These are phyloP conservation scores for Ramularia endophylla DNA, from an alignment of 2,329 filamentous ascomycete species.

Conservation along the genomic window DNA sequence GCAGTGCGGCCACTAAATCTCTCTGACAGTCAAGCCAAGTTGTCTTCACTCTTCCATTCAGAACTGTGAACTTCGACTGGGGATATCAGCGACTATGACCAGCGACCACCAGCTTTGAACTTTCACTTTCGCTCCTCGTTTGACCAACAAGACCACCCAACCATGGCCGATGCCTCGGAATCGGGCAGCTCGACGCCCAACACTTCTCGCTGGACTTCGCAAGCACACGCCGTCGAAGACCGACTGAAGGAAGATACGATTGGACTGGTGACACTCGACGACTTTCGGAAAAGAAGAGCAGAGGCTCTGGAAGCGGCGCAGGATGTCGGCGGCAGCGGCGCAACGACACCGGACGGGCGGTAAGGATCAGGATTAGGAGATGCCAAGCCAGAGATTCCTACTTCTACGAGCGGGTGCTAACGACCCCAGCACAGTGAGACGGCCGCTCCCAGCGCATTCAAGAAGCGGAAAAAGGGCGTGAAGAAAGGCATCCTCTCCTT, in stretches of 20 bases:
- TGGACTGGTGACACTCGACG: conserved; percentile 82
- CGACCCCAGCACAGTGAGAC: conserved; percentile 51
- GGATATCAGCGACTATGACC: too few species aligned
- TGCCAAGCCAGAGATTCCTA: background rate
- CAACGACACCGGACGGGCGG: conserved; percentile 53
- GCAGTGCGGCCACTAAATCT: too few species aligned
- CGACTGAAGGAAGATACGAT: conserved; percentile 80
- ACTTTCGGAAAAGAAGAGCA: conserved; percentile 92
- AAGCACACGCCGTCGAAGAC: conserved; percentile 72
- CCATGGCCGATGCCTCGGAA: conserved; percentile 15
- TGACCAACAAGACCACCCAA: too few species aligned
- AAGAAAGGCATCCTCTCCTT: conserved; percentile 63
- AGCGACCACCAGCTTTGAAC: too few species aligned
- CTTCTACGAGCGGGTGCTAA: conserved; percentile 38
- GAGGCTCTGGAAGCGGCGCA: conserved; percentile 89
- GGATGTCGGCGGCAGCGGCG: conserved; percentile 29
- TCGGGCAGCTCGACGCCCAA: conserved; percentile 21
- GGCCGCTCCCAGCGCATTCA: conserved; percentile 44
- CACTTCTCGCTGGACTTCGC: conserved; percentile 61
- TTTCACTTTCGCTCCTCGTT: too few species aligned
- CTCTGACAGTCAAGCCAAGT: too few species aligned
- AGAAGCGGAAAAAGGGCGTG: conserved; percentile 50
- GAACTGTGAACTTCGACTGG: too few species aligned
- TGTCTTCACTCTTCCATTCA: too few species aligned
- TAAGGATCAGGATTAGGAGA: conserved; percentile 43